Evolutionary conservation across 2,329 filamentous ascomycete genomes (phyloP), one percentile per base, ranked within the genome.

Genomic region (Biscogniauxia sp.): DNA sequence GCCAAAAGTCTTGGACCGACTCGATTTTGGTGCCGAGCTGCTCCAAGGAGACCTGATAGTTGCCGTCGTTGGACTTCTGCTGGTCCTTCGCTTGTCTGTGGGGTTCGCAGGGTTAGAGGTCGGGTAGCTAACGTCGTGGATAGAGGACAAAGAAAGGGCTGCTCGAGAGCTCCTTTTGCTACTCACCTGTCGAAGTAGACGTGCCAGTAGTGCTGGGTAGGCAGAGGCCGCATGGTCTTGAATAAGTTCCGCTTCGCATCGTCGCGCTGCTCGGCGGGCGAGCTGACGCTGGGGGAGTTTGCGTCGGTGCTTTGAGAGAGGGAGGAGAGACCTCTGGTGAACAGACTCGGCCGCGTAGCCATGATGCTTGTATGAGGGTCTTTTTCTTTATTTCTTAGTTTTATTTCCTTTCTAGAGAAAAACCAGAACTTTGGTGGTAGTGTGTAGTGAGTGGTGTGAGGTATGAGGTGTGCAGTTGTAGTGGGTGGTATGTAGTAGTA

Each of bases 191-290:
- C 86, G 72, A 88, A 88, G 74, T 83, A 90, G 68, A 91, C 87
- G 68, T 88, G 82, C 85, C 91, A 92, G 78, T 91, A 92, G 74
- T 93, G 88, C 78, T 93, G 90, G 26, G 91, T 90, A 17, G 90
- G 87, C 66, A 93, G 80, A 56, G 89, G 83, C 57, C 92, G 82
- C 81, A 86, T 88, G 26, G 87, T 83, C 76, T 91, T 88, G 68
- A 92, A 82, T 75, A 93, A 90, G 80, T 93, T 93, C 79, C 90
- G 87, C 86, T 93, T 93, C 59, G 90, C 90, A 76, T 89, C 87
- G 75, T 91, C 89, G 70, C 90, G 88, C 75, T 87, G 83, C 70
- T 88, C 86, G 58, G 90, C 89, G 25, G 90, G 89, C 9, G 90
- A 91, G 65, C 82, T 80, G 61, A 85, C 85, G 62, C 81, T 82